Percentiles rank a stretch among this genome's conserved stretches.
Conservation (phyloP, 495 filamentous ascomycete genomes). For the Cercophora samala region DNA sequence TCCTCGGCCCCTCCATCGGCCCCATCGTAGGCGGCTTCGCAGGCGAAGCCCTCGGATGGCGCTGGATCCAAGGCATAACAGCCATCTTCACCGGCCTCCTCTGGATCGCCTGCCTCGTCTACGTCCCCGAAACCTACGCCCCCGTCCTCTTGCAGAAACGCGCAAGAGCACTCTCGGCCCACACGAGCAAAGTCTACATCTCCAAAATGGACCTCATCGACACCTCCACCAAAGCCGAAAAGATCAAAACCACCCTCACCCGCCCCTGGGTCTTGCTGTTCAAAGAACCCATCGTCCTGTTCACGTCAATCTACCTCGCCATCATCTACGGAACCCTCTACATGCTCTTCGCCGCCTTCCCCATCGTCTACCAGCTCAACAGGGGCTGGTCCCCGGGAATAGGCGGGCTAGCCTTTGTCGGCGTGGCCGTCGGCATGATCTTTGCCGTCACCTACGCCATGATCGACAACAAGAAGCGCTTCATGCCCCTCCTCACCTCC, state of each 20-base stretch:
- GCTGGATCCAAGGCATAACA: conserved; percentile 63
- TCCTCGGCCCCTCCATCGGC: conserved; percentile 64
- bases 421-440: conserved; percentile 75
- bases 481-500: neutral
- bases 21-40: conserved; percentile 60
- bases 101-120: conserved; percentile 58
- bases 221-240: conserved; percentile 45
- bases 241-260: conserved; percentile 50
- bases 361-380: conserved; percentile 69
- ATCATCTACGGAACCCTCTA: conserved; percentile 84
- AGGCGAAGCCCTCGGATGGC: conserved; percentile 50
- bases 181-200: conserved; percentile 62
- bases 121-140: conserved; percentile 82
- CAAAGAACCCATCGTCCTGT: conserved; percentile 77
- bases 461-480: conserved; percentile 51
- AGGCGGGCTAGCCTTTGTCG: conserved; percentile 74
- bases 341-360: conserved; percentile 85
- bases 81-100: conserved; percentile 68
- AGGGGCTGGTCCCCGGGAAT: conserved; percentile 71
- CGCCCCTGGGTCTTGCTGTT: conserved; percentile 75
- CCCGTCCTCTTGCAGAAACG: conserved; percentile 66
- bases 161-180: conserved; percentile 60
- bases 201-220: conserved; percentile 57
- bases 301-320: conserved; percentile 71
- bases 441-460: conserved; percentile 64